A percentile compares a stretch with the other conserved stretches of the same genome.
phyloP scores from a whole-genome alignment of 2,329 filamentous ascomycete species.

The Helicocarpus griseus region DNA sequence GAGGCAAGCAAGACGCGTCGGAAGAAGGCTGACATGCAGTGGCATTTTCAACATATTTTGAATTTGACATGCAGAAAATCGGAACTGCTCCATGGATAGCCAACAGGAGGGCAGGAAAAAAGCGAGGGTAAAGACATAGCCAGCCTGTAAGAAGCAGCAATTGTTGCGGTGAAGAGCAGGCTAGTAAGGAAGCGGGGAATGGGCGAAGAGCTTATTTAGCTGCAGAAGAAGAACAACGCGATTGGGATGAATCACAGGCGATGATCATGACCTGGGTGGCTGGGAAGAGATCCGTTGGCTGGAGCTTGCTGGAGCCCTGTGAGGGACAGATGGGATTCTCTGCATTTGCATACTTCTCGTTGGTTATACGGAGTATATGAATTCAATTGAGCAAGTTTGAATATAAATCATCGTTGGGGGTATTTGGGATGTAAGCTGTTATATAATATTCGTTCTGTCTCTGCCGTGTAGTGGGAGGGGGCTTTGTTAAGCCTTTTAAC shows the following conservation, averaged over 20 bases:
- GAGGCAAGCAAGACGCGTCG: not conserved
- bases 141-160: not conserved
- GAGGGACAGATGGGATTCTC: not conserved
- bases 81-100: not conserved
- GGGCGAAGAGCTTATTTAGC: not conserved
- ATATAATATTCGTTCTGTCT: not conserved
- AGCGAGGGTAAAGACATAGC: not conserved
- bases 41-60: too few species aligned
- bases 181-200: conserved; percentile 1
- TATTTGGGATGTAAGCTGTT: too few species aligned
- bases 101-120: not conserved
- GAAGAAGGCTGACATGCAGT: not conserved
- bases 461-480: not conserved
- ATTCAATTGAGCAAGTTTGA: too few species aligned
- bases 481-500: not conserved
- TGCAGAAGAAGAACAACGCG: not conserved
- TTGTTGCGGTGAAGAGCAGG: conserved; percentile 1
- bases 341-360: too few species aligned
- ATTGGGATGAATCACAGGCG: not conserved
- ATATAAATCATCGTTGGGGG: too few species aligned
- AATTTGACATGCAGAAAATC: not conserved
- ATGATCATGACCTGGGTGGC: not conserved
- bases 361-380: not conserved
- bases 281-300: not conserved
- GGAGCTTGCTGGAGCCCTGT: not conserved